A percentile compares a stretch with the other conserved stretches of the same genome.
Conservation (phyloP, 768 basidiomycete genomes). For the Solioccasus polychromus region DNA sequence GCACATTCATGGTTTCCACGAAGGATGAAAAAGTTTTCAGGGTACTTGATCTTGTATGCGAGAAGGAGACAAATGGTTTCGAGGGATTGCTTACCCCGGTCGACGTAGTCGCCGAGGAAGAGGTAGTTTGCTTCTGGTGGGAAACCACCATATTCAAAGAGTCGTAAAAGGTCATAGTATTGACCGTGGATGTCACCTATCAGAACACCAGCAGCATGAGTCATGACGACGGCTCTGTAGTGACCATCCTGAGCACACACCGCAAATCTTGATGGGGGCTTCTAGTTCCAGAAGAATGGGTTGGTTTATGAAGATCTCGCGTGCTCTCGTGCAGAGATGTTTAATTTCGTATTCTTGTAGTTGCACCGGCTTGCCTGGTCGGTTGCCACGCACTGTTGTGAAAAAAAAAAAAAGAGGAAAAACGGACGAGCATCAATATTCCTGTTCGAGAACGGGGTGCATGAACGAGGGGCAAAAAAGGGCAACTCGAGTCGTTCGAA, state of each 20-base stretch:
- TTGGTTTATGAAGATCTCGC: conserved; percentile 99
- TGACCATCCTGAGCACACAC: conserved; percentile 44
- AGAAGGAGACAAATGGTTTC: conserved; percentile 99
- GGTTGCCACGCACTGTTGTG: conserved; percentile 86
- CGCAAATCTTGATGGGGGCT: conserved; percentile 99
- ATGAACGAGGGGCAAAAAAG: not conserved
- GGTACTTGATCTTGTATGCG: conserved; percentile 99
- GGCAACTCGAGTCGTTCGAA: not conserved
- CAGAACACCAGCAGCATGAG: conserved; percentile 19
- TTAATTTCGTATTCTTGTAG: conserved; percentile 99
- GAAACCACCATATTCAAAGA: conserved; percentile 99
- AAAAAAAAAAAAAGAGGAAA: conserved; percentile 22
- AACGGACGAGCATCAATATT: conserved; percentile 15
- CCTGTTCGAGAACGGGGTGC: conserved; percentile 5
- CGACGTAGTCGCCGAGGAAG: conserved; percentile 99
- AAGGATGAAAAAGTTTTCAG: conserved; percentile 99
- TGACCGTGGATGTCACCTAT: conserved; percentile 98
- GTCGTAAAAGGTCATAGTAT: conserved; percentile 96
- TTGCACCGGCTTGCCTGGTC: conserved; percentile 97
- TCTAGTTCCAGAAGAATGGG: conserved; percentile 97
- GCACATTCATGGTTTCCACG: conserved; percentile 99
- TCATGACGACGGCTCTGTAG: conserved; percentile 9
- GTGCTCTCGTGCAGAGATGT: conserved; percentile 96
- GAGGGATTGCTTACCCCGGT: conserved; percentile 97
- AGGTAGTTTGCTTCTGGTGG: conserved; percentile 99